Evolutionary conservation across 225 moss, liverwort and hornwort genomes (phyloP), one percentile per base, ranked within the genome.

Genomic region (Physcomitrellopsis africana): DNA sequence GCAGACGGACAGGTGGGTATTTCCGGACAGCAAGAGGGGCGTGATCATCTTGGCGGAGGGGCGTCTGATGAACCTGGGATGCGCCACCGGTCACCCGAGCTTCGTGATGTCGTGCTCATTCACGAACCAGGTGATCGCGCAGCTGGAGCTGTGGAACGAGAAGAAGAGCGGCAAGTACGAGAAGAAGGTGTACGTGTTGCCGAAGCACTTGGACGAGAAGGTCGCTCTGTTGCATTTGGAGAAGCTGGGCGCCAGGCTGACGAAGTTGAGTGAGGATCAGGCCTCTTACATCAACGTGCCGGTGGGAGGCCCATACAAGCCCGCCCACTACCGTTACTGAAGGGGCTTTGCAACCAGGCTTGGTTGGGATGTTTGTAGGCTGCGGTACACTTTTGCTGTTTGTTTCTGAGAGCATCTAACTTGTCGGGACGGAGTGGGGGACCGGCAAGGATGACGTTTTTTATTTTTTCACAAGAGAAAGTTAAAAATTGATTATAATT

Each of bases 31-130:
- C 0, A 68, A 71, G 10, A 78, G 68, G 52, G 91, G 91, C 14
- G 77, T 91, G 22, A 91, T 91, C 51, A 54, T 91, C 1, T 68
- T 91, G 23, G 88, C 91, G 0, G 91, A 91, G 77, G 91, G 91
- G 22, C 88, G 91, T 20, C 63, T 91, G 54, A 91, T 91, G 91
- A 91, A 91, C 60, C 59, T 91, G 69, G 91, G 91, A 16, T 91
- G 91, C 56, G 91, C 91, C 0, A 91, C 91, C 10, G 91, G 91
- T 4, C 91, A 91, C 73, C 91, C 91, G 0, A 91, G 91, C 74
- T 91, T 91, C 48, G 91, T 91, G 56, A 91, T 91, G 91, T 91
- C 91, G 0, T 91, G 91, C 70, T 91, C 91, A 0, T 91, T 91
- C 86, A 91, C 91, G 2, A 91, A 91, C 58, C 91, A 91, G 88